Percentiles rank a stretch among this genome's conserved stretches.
Evolutionary conservation across 106 monocot species (phyloP).

Genomic region (Allium sativum): DNA sequence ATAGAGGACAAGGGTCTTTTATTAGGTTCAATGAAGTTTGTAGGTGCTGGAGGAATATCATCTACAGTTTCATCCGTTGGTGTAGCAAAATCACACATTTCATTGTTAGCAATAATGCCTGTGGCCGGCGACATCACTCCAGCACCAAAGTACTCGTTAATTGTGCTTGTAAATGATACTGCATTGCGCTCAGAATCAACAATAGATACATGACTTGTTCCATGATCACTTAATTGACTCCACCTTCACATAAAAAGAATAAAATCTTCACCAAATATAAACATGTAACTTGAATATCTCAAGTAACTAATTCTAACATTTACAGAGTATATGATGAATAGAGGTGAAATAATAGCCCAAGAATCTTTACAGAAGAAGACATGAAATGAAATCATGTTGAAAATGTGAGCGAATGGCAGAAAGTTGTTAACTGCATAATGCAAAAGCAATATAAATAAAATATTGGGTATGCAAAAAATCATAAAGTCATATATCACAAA

Average conservation of each 20-base stretch:
- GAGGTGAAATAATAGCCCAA: no score
- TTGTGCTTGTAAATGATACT: slow-evolving; percentile 77
- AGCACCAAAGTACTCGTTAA: slow-evolving; percentile 68
- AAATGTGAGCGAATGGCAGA: no score
- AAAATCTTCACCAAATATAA: no score
- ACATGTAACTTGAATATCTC: no score
- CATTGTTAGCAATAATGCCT: slow-evolving; percentile 86
- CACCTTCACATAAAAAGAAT: slow-evolving; percentile 29
- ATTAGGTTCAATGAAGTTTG: slow-evolving; percentile 80
- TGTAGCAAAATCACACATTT: slow-evolving; percentile 89
- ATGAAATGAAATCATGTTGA: no score
- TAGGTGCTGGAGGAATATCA: slow-evolving; percentile 63
- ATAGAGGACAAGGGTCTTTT: slow-evolving; percentile 93
- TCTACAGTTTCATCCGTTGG: slow-evolving; percentile 48
- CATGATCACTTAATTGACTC: slow-evolving; percentile 74
- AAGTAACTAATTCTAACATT: no score
- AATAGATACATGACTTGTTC: slow-evolving; percentile 82
- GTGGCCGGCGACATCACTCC: slow-evolving; percentile 68
- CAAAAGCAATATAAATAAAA: no score
- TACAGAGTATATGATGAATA: no score
- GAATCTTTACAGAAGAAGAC: no score
- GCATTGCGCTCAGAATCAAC: slow-evolving; percentile 87
- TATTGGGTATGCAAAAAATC: no score
- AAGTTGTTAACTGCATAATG: no score
- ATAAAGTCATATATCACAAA: no score